Conservation (phyloP, 2,329 filamentous ascomycete species). For the Colletotrichum endophyticum region DNA sequence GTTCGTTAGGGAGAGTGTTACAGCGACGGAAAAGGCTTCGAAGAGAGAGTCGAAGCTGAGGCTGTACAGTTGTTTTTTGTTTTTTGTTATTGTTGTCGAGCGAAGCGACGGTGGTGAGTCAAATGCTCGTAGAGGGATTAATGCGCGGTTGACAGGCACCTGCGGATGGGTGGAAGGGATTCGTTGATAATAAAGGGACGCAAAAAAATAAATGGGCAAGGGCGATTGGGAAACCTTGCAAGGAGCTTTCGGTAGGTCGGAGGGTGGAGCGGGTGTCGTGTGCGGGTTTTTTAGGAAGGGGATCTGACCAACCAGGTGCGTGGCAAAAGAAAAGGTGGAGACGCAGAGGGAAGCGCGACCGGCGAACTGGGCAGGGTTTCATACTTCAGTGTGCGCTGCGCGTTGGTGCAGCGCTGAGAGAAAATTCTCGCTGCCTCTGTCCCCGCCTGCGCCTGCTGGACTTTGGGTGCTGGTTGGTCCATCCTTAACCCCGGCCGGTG, state of each 20-base stretch:
- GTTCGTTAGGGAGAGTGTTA: background rate
- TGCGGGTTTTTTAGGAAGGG: constrained; percentile 25
- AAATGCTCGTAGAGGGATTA: background rate
- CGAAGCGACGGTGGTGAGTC: background rate
- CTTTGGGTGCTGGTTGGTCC: background rate
- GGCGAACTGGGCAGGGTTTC: background rate
- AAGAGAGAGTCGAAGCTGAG: background rate
- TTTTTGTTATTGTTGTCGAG: background rate
- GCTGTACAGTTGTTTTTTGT: background rate
- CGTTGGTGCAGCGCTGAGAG: background rate
- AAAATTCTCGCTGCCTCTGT: constrained; percentile 17
- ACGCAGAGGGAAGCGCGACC: background rate
- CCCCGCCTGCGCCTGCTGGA: background rate
- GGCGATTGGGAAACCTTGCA: constrained; percentile 7
- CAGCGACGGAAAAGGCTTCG: background rate
- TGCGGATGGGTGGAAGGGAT: background rate
- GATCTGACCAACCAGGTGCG: constrained; percentile 1
- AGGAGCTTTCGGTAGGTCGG: constrained; percentile 3
- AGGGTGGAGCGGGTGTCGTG: constrained; percentile 20
- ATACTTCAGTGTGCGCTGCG: background rate
- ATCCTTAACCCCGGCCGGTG: background rate
- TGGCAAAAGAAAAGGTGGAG: background rate
- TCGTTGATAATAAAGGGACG: constrained; percentile 10
- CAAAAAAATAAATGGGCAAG: background rate
- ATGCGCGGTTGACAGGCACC: background rate